Evolutionary conservation across 495 filamentous ascomycete genomes (phyloP), one percentile per base, ranked within the genome.

Genomic region (Annulohypoxylon nitens): DNA sequence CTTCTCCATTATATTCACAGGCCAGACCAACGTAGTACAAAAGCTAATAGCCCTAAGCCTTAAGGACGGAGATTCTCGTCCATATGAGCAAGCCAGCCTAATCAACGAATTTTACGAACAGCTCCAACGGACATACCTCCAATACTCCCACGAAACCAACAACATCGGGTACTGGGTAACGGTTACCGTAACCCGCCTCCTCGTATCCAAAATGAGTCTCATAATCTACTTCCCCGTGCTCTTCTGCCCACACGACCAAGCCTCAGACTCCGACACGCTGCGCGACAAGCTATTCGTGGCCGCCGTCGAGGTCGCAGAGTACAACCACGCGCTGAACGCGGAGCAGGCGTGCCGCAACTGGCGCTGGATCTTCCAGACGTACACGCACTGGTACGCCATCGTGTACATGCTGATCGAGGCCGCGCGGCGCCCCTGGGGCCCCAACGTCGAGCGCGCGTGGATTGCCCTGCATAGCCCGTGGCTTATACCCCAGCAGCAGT

Each of bases 351-450:
- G 80, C 34, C 80, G 82, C 3, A 81, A 86, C 33, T 90, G 88
- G 88, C 84, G 87, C 34, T 91, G 89, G 89, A 71, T 87, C 30
- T 89, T 81, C 73, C 83, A 87, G 57, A 88, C 87, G 0, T 88
- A 86, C 67, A 86, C 86, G 0, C 88, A 90, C 58, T 91, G 89
- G 89, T 83, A 90, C 75, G 83, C 88, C 47, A 80, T 89, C 54
- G 86, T 78, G 2, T 76, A 74, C 67, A 80, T 89, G 18, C 75
- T 88, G 8, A 80, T 87, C 55, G 86, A 89, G 20, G 82, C 85
- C 9, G 81, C 80, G n/a, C 81, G 81, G 30, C 82, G 86, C 7
- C 81, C 84, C 0, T 85, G 82, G 79, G 86, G 84, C 0, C 77
- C 86, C 2, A 71, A 83, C 6, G 80, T 87, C 25, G 87, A 90